phyloP scores from a whole-genome alignment of 2,329 filamentous ascomycete genomes.

The Fusarium sp. region DNA sequence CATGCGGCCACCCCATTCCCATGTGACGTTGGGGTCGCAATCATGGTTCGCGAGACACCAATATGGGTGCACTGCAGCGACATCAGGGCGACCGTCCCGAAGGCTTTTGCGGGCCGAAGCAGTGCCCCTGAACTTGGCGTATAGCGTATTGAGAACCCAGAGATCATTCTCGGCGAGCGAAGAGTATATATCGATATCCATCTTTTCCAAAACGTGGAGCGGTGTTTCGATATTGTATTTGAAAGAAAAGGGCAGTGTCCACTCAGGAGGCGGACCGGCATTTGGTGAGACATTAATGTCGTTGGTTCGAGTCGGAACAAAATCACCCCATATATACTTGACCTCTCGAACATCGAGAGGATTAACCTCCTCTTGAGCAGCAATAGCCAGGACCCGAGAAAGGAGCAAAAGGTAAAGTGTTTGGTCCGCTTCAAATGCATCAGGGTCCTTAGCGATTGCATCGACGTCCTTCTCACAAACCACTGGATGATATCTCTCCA shows the following conservation, averaged over 20 bases:
- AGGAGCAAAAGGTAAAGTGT: conserved; percentile 71
- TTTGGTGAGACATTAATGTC: conserved; percentile 63
- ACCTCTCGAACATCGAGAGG: conserved; percentile 72
- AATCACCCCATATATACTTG: conserved; percentile 76
- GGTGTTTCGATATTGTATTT: conserved; percentile 78
- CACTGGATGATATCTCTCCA: conserved; percentile 69
- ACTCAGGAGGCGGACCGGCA: conserved; percentile 65
- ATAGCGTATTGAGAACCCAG: conserved; percentile 91
- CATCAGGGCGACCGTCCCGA: conserved; percentile 84
- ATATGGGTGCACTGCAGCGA: conserved; percentile 91
- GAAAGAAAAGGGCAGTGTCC: conserved; percentile 82
- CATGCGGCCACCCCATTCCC: conserved; percentile 90
- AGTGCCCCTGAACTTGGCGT: conserved; percentile 91
- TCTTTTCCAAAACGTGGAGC: conserved; percentile 82
- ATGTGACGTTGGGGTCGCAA: conserved; percentile 92
- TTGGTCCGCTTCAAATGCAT: conserved; percentile 66
- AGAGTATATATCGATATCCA: conserved; percentile 81
- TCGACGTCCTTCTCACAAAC: conserved; percentile 74
- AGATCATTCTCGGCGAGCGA: conserved; percentile 69
- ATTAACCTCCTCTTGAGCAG: conserved; percentile 66
- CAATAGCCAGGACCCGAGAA: conserved; percentile 70
- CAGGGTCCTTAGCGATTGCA: conserved; percentile 70
- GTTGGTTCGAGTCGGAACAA: conserved; percentile 62
- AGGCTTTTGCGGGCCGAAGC: conserved; percentile 84
- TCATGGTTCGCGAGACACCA: conserved; percentile 98